phyloP scores from a whole-genome alignment of 768 basidiomycete species.

The Pleurotus eryngii region DNA sequence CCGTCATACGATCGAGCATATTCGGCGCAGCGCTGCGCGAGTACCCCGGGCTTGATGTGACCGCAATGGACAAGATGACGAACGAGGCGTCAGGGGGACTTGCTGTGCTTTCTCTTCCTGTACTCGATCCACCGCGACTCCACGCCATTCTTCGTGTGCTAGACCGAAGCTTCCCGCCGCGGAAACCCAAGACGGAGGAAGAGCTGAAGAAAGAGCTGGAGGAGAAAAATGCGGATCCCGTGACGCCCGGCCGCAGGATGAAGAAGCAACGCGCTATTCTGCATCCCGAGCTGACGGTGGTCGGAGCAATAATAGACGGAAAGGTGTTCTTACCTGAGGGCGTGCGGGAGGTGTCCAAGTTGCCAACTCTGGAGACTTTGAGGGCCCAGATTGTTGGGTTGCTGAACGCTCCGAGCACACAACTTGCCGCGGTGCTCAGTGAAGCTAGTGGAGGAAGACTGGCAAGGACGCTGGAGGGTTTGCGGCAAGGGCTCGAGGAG shows the following conservation, averaged over 20 bases:
- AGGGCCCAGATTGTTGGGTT: constrained; percentile 83
- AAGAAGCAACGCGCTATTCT: constrained; percentile 54
- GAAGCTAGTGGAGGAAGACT: constrained; percentile 68
- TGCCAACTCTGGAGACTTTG: constrained; percentile 77
- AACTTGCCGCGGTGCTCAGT: constrained; percentile 67
- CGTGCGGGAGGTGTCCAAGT: constrained; percentile 60
- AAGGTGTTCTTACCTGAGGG: constrained; percentile 58
- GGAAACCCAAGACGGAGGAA: constrained; percentile 48
- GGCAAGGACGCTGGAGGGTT: constrained; percentile 71
- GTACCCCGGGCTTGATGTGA: constrained; percentile 45
- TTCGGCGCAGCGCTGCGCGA: constrained; percentile 77
- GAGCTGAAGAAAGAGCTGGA: constrained; percentile 46
- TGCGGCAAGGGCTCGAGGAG: constrained; percentile 46
- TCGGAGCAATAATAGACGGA: constrained; percentile 81
- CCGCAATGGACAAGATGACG: constrained; percentile 49
- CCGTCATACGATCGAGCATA: constrained; percentile 72
- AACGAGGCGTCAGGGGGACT: constrained; percentile 56
- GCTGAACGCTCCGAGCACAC: constrained; percentile 69
- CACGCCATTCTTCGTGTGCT: constrained; percentile 63
- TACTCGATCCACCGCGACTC: constrained; percentile 71
- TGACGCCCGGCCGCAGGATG: constrained; percentile 66
- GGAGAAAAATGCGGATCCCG: constrained; percentile 60
- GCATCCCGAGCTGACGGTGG: constrained; percentile 64
- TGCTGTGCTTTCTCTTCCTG: constrained; percentile 61
- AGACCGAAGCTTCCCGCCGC: constrained; percentile 62